Percentiles rank a stretch among this genome's conserved stretches.
These are phyloP conservation scores for Dipteronia sinensis DNA, from an alignment of 345 rosid genomes.

Conservation along the genomic window DNA sequence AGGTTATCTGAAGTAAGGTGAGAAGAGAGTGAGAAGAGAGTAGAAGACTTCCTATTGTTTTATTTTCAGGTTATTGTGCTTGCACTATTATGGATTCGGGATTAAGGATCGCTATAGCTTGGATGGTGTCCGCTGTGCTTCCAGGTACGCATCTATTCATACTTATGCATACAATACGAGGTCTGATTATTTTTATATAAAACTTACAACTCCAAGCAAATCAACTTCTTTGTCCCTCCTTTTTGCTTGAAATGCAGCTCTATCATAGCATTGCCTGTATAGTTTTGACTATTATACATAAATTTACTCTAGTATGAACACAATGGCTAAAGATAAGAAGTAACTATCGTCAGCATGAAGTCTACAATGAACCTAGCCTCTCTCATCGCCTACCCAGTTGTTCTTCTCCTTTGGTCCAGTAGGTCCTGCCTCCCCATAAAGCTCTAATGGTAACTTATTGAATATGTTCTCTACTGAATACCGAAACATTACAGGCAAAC, in stretches of 20 bases:
- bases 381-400: slow-evolving; percentile 86
- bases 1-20: no score
- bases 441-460: slow-evolving; percentile 58
- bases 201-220: no score
- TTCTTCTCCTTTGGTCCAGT: slow-evolving; percentile 96
- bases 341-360: background rate
- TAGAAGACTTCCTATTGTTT: no score
- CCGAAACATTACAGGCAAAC: slow-evolving; percentile 48
- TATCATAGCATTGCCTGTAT: background rate
- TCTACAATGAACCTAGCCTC: slow-evolving; percentile 45
- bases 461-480: slow-evolving; percentile 36
- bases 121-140: no score
- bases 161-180: no score
- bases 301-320: background rate
- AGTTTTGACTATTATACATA: background rate
- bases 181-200: no score
- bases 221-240: background rate
- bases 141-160: no score
- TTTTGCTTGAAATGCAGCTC: slow-evolving; percentile 5
- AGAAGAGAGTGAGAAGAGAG: no score
- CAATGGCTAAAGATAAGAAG: background rate
- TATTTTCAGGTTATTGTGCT: no score
- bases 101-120: no score
- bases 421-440: slow-evolving; percentile 82
- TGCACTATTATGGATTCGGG: no score